A percentile compares a stretch with the other conserved stretches of the same genome.
Conservation (phyloP, 805 yeast genomes). For the Debaryomyces maramus region DNA sequence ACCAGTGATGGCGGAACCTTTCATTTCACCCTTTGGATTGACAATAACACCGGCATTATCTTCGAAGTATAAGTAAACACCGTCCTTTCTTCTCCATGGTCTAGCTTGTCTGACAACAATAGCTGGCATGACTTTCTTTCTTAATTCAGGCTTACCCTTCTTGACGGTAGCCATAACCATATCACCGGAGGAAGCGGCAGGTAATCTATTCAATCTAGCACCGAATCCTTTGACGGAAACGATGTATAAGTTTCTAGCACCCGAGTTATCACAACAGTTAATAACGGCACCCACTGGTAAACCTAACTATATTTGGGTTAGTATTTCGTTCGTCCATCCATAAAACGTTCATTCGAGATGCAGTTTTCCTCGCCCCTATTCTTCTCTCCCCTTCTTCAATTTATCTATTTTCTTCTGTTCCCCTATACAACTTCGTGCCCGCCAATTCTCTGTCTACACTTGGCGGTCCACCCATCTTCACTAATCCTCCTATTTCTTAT, state of each 20-base stretch:
- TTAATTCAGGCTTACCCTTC: constrained; percentile 99
- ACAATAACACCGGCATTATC: constrained; percentile 99
- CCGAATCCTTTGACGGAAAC: constrained; percentile 99
- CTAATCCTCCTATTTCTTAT: background rate
- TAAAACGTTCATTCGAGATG: background rate
- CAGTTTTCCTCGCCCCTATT: background rate
- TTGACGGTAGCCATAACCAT: constrained; percentile 99
- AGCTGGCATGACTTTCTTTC: constrained; percentile 99
- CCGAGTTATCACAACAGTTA: constrained; percentile 99
- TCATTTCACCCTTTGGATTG: constrained; percentile 99
- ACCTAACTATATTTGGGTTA: constrained; percentile 70
- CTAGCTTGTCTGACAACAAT: constrained; percentile 98
- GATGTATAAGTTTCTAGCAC: constrained; percentile 99
- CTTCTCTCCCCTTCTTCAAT: background rate
- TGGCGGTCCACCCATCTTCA: background rate
- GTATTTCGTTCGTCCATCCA: constrained; percentile 15
- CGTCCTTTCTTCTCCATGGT: constrained; percentile 99
- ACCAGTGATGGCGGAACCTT: constrained; percentile 99
- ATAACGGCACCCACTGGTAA: constrained; percentile 99
- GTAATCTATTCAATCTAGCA: constrained; percentile 99
- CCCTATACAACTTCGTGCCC: background rate
- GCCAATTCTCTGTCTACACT: background rate
- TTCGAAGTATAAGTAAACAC: constrained; percentile 98
- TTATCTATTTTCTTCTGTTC: background rate
- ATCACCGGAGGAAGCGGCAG: constrained; percentile 99